These are phyloP conservation scores for Tylopilus rubrobrunneus DNA, from an alignment of 768 basidiomycete species.

Conservation along the genomic window DNA sequence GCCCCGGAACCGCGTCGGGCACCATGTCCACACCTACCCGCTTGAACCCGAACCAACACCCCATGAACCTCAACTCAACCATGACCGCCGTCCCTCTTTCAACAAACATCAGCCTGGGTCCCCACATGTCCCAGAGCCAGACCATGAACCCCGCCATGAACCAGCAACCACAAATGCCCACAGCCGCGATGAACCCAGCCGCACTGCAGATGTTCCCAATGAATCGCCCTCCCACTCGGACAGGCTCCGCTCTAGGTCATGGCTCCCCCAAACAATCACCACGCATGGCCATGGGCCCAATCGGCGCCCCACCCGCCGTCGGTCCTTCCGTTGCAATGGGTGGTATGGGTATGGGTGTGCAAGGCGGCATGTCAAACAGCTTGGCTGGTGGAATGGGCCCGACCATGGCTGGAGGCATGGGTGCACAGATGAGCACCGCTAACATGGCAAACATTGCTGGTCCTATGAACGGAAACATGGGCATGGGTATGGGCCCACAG, in stretches of 20 bases:
- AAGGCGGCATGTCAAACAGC: slow-evolving; percentile 13
- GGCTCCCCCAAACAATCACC: slow-evolving; percentile 30
- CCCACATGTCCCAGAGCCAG: slow-evolving; percentile 8
- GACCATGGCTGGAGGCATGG: slow-evolving; percentile 14
- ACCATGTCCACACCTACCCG: slow-evolving; percentile 11
- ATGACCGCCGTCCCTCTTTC: slow-evolving; percentile 12
- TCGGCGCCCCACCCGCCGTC: slow-evolving; percentile 3
- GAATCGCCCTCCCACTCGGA: slow-evolving; percentile 28
- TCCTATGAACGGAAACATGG: slow-evolving; percentile 18
- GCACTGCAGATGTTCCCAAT: slow-evolving; percentile 21
- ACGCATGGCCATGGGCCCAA: slow-evolving; percentile 16
- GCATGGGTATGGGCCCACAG: slow-evolving; percentile 12
- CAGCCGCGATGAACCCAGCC: slow-evolving; percentile 15
- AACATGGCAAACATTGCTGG: slow-evolving; percentile 6
- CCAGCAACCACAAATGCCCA: slow-evolving; percentile 15
- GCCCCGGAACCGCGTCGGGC: slow-evolving; percentile 26
- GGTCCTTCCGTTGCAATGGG: slow-evolving; percentile 8
- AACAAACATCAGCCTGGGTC: slow-evolving; percentile 10
- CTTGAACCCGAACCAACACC: slow-evolving; percentile 23
- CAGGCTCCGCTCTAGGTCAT: slow-evolving; percentile 28
- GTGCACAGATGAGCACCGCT: not conserved
- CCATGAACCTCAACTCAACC: slow-evolving; percentile 20
- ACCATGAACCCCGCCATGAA: slow-evolving; percentile 12
- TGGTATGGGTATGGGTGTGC: slow-evolving; percentile 9
- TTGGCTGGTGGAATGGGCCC: slow-evolving; percentile 14